Evolutionary conservation across 768 basidiomycete species (phyloP), one percentile per base, ranked within the genome.

Genomic region (Macrolepiota dolichaula): DNA sequence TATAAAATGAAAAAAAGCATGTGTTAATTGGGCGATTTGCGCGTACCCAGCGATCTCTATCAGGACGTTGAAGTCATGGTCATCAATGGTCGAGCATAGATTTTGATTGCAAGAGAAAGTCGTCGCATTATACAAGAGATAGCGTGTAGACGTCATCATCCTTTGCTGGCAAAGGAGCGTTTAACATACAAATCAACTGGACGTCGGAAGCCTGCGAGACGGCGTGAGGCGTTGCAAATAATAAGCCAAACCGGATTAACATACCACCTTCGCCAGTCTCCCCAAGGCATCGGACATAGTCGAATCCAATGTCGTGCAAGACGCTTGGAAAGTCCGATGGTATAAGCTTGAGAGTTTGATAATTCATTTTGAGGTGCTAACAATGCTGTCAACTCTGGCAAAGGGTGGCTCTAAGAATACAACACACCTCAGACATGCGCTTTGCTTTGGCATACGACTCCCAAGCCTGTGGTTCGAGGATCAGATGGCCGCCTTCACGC

Each of bases 381-480:
- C 29, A 32, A 32, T 32, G 29, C 17, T 40, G 54, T 60, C 36
- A 42, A 27, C 2, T 1, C 24, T 6, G 29, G 29, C 29, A 32
- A 2, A 13, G 10, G 47, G 40, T 27, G 6, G 29, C 17, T n/a
- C 42, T 7, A 40, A 27, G 35, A 62, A 32, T n/a, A n/a, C 51
- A 5, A 56, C 66, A 13, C 47, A 87, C 89, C 57, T 81, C 73
- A 66, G 86, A 77, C 84, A 88, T 85, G 12, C 88, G 81, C 62
- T 79, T 86, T 0, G 90, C 90, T 67, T 93, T 92, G 12, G 78
- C 79, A 66, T 97, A 97, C 0, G 88, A 87, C 3, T 88, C 86
- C 91, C 92, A 95, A 13, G 84, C 79, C 68, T 97, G 94, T 0
- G 92, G 87, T 69, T 97, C 94, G 1, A 97, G 76, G 0, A 96